A percentile compares a stretch with the other conserved stretches of the same genome.
These are phyloP conservation scores for Pseudotsuga menziesii DNA, from an alignment of 75 land plant genomes.

Conservation along the genomic window DNA sequence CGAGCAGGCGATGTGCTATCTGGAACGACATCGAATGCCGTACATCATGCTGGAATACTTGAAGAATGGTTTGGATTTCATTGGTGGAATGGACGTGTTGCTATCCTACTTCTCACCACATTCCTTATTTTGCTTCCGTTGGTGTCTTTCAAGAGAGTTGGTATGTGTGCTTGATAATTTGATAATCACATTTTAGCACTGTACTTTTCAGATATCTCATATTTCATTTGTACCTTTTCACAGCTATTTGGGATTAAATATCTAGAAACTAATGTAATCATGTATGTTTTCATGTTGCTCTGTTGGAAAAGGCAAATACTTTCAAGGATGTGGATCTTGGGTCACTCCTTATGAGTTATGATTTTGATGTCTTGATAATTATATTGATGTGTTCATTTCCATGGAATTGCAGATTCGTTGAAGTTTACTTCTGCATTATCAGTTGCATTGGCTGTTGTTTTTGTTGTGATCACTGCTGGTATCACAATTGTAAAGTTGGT, in stretches of 20 bases:
- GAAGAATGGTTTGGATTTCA: slow-evolving; percentile 92
- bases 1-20: slow-evolving; percentile 92
- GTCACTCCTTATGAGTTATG: neutral
- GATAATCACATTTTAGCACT: neutral
- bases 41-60: slow-evolving; percentile 84
- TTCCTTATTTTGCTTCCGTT: slow-evolving; percentile 69
- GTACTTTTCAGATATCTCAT: neutral
- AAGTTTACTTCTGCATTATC: slow-evolving; percentile 82
- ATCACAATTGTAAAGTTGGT: slow-evolving; percentile 57
- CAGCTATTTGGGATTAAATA: neutral
- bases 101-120: slow-evolving; percentile 64
- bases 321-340: neutral
- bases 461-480: slow-evolving; percentile 69
- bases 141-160: slow-evolving; percentile 74
- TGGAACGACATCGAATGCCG: slow-evolving; percentile 63
- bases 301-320: too few species aligned
- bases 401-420: slow-evolving; percentile 63
- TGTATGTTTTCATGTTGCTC: neutral
- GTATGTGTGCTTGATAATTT: slow-evolving; percentile 28
- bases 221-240: neutral
- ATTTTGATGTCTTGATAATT: neutral
- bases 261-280: neutral
- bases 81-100: slow-evolving; percentile 90
- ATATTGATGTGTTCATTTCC: neutral
- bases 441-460: slow-evolving; percentile 82